Base-by-base conservation (phyloP, 2,329 filamentous ascomycete genomes). In the Rhinocladiella mackenziei region DNA sequence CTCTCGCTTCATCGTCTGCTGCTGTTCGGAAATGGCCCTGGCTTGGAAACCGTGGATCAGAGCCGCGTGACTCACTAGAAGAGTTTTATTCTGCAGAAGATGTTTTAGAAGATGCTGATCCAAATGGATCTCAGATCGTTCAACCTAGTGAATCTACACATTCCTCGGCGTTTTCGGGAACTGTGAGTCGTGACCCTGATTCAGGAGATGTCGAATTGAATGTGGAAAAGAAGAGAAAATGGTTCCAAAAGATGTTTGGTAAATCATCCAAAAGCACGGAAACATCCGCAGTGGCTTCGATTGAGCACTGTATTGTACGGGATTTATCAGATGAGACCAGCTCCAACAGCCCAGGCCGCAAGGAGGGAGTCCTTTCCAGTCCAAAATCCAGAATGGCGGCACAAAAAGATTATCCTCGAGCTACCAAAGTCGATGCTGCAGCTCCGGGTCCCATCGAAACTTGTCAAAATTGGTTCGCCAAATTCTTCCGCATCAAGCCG, bases 401-500 rank as follows among this genome's bases (percentile, higher is more conserved):
- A 19, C 39, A 33, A 17, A 55, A 26, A 34, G 23, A 29, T 20
- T 43, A 44, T 25, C 41, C 31, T 32, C 47, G 51, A 20, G 48
- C 47, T 9, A 54, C 52, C 10, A 55, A 48, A 20, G 55, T 54
- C 26, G 51, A 55, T 36, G 48, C 51, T 22, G 48, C 44, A 6
- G 46, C 41, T 11, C 62, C 58, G 53, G 68, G 67, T 50, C 61
- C 74, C 65, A 84, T 77, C 58, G 81, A 80, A 50, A 76, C 80
- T 20, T 83, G 81, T 60, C 82, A 88, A 59, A 94, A 84, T 56
- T 96, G 91, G 89, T 77, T 97, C 40, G 84, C 87, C 20, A 84
- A 87, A 11, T 79, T 97, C 33, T 87, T 97, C 69, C 81, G 88
- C 43, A 83, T 96, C 60, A 95, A 92, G 62, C 91, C 91, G 1